These are phyloP conservation scores for Pinus albicaulis DNA, from an alignment of 75 land plant species.

Conservation along the genomic window DNA sequence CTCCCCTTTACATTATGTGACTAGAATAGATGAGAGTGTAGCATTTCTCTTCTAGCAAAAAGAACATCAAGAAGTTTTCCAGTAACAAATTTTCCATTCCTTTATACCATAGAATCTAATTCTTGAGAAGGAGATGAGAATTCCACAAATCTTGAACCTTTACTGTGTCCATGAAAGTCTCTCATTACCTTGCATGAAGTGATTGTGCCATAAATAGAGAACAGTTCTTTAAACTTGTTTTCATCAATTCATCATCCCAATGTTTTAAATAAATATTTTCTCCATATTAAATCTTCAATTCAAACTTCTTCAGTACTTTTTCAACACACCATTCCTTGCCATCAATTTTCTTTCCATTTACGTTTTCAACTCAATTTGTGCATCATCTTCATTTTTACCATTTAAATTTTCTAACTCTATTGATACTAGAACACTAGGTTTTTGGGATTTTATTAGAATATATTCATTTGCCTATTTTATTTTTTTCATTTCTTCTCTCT, in stretches of 20 bases:
- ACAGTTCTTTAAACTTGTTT: constrained; percentile 70
- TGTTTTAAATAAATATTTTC: constrained; percentile 73
- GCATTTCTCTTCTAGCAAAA: too few relatives aligned
- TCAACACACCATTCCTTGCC: constrained; percentile 89
- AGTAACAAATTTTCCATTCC: constrained; percentile 73
- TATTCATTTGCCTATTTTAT: too few relatives aligned
- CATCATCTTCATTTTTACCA: too few relatives aligned
- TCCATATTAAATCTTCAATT: constrained; percentile 61
- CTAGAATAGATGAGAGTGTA: too few relatives aligned
- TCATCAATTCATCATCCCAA: constrained; percentile 68
- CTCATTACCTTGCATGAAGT: constrained; percentile 90
- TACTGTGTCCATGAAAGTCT: constrained; percentile 67
- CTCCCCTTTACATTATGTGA: too few relatives aligned
- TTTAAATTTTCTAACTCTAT: too few relatives aligned
- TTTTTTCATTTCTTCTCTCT: too few relatives aligned
- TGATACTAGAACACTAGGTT: too few relatives aligned
- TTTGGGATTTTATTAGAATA: too few relatives aligned
- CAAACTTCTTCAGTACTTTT: constrained; percentile 70
- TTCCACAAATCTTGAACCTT: constrained; percentile 79
- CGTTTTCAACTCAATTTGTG: constrained; percentile 57
- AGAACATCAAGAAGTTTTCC: too few relatives aligned
- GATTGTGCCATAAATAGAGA: constrained; percentile 64
- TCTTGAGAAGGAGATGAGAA: constrained; percentile 73
- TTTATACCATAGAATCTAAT: constrained; percentile 67
- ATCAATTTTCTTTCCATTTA: constrained; percentile 69